Evolutionary conservation across 305 asterid species (phyloP).

Genomic region (Plantago lanceolata): DNA sequence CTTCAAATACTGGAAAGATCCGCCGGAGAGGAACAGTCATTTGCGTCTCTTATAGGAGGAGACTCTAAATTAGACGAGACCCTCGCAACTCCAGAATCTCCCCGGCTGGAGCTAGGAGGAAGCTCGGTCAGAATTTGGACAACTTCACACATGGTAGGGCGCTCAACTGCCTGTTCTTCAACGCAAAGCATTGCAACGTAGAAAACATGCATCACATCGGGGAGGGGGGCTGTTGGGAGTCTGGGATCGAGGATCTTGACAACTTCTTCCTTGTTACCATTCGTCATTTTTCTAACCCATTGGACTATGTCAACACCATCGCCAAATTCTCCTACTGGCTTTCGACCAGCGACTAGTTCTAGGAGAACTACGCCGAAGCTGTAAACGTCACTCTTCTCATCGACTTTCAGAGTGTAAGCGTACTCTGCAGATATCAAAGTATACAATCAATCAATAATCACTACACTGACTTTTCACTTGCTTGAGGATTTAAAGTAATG

Average conservation of each 20-base stretch:
- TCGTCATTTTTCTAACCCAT: conserved; percentile 79
- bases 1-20: conserved; percentile 64
- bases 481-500: too few species aligned
- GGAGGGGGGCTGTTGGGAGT: conserved; percentile 71
- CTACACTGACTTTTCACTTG: too few species aligned
- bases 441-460: not conserved
- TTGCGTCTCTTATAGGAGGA: conserved; percentile 26
- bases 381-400: conserved; percentile 90
- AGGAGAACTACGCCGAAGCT: conserved; percentile 84
- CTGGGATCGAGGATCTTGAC: conserved; percentile 69
- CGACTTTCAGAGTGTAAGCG: conserved; percentile 85
- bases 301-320: conserved; percentile 91
- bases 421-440: conserved; percentile 46
- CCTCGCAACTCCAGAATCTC: conserved; percentile 35
- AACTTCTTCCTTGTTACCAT: conserved; percentile 71
- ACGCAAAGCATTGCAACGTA: conserved; percentile 90
- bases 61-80: conserved; percentile 35
- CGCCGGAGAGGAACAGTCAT: conserved; percentile 29
- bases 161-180: conserved; percentile 80
- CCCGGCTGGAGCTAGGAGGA: conserved; percentile 35
- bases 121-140: conserved; percentile 85
- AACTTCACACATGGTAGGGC: conserved; percentile 94
- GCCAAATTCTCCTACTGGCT: conserved; percentile 90
- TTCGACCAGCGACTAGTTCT: conserved; percentile 67
- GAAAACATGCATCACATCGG: conserved; percentile 85